These are phyloP conservation scores for Immersiella caudata DNA, from an alignment of 495 filamentous ascomycete species.

Conservation along the genomic window DNA sequence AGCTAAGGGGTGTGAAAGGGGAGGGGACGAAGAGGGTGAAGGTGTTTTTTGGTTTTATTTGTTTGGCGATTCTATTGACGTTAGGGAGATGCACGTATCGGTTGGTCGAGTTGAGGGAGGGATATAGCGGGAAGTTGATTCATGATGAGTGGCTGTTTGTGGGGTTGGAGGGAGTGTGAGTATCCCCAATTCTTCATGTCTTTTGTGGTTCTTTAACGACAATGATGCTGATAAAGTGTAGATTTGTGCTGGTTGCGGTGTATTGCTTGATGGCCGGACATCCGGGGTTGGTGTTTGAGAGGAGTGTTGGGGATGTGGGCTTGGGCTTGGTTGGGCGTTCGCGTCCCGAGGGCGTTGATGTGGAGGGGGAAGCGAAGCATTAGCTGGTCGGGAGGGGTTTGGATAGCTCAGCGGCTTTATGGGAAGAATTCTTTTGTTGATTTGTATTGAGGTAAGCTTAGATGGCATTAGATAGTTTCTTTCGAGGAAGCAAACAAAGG, in stretches of 20 bases:
- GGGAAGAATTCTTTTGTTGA: no score
- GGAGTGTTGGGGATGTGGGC: background rate
- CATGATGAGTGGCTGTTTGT: slow-evolving; percentile 50
- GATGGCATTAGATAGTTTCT: no score
- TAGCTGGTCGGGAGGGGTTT: no score
- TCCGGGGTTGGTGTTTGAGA: slow-evolving; percentile 16
- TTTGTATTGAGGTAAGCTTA: no score
- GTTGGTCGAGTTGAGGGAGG: slow-evolving; percentile 53
- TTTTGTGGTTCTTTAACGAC: background rate
- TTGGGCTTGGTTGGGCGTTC: no score
- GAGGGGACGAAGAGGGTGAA: slow-evolving; percentile 28
- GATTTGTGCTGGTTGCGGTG: slow-evolving; percentile 14
- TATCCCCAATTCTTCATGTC: background rate
- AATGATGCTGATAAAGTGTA: background rate
- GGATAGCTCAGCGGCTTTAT: no score
- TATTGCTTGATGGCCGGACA: slow-evolving; percentile 21
- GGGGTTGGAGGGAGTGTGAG: slow-evolving; percentile 52
- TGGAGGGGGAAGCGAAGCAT: background rate
- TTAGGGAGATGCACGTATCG: slow-evolving; percentile 50
- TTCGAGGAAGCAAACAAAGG: no score
- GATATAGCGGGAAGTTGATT: slow-evolving; percentile 48
- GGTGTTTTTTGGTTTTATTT: slow-evolving; percentile 46
- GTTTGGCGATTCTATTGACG: slow-evolving; percentile 45
- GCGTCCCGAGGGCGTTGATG: background rate
- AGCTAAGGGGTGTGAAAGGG: background rate